These are phyloP conservation scores for Marasmius tenuissimus DNA, from an alignment of 1,284 basidiomycete species.

Conservation along the genomic window DNA sequence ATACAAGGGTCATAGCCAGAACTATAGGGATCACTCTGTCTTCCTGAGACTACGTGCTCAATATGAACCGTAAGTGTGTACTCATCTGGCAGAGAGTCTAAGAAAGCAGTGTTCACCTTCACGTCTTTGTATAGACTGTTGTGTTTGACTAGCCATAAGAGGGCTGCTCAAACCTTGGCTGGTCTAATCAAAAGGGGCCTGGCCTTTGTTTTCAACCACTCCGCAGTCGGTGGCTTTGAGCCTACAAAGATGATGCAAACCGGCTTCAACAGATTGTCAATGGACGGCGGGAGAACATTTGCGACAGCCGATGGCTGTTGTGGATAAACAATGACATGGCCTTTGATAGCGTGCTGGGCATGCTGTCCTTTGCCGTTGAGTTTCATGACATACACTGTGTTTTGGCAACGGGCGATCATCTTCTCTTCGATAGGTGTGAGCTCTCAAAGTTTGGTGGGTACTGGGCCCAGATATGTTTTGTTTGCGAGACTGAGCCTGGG, in stretches of 20 bases:
- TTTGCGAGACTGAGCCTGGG: constrained; percentile 21
- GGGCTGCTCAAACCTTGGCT: constrained; percentile 20
- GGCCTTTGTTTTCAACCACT: constrained; percentile 32
- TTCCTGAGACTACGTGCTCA: neutral
- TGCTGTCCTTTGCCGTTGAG: constrained; percentile 17
- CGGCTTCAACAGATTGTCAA: constrained; percentile 26
- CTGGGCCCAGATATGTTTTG: constrained; percentile 21
- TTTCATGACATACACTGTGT: constrained; percentile 26
- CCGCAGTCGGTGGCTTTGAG: constrained; percentile 19
- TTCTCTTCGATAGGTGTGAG: constrained; percentile 29
- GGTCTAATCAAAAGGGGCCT: constrained; percentile 29
- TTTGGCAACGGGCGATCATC: constrained; percentile 27
- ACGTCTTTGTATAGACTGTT: neutral
- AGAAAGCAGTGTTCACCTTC: neutral
- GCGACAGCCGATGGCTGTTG: constrained; percentile 26
- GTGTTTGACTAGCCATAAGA: neutral
- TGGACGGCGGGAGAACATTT: constrained; percentile 27
- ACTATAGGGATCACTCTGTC: neutral
- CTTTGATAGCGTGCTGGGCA: constrained; percentile 29
- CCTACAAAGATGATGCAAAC: constrained; percentile 38
- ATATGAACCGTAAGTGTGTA: neutral
- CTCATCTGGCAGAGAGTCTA: neutral
- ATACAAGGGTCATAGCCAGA: neutral
- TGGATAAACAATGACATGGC: constrained; percentile 36
- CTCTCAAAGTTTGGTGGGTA: constrained; percentile 24